Base-by-base conservation (phyloP, 2,329 filamentous ascomycete species). In the Decorospora gaudefroyi region DNA sequence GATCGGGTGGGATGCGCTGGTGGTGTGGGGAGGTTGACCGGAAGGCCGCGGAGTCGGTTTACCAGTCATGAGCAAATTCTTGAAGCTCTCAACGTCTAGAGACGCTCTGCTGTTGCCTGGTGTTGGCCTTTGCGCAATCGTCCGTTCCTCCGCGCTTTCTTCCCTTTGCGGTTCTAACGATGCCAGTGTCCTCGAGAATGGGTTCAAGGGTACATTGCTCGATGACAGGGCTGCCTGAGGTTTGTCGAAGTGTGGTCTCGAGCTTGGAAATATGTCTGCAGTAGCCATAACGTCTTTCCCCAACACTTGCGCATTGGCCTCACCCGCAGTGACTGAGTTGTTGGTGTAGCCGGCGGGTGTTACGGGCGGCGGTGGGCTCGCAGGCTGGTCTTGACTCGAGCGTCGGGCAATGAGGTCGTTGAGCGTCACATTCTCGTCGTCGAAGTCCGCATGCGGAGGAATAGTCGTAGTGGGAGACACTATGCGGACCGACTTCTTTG, bases 31-130 rank as follows among this genome's bases (percentile, higher is more conserved):
- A 29, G 65, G 41, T 38, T 60, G 59, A 30, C 51, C 56, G 50
- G 63, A 52, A 43, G 41, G 48, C 21, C 61, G 56, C 50, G 62
- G 69, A 49, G 64, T 78, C 23, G 80, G 65, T 58, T 83, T 81
- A 13, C 88, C 88, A 0, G 87, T 93, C 72, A 93, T 76, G 33
- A 93, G 77, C 49, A 93, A 72, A 46, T 85, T 79, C 62, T 84
- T 85, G 72, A 93, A 93, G 6, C 87, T 84, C 62, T 89, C 83
- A 1, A 92, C 88, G 62, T 93, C 87, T 51, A 92, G 70, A 0
- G 82, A 77, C 25, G 65, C 67, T 62, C 65, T 72, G 33, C 57
- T 51, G 43, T 53, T 58, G 54, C 57, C 51, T 49, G 42, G 28
- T n/a, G 49, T 31, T 38, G 47, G 34, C 42, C 58, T 59, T 49